phyloP scores from a whole-genome alignment of 2,329 filamentous ascomycete species.

The Ophiostoma quercus region DNA sequence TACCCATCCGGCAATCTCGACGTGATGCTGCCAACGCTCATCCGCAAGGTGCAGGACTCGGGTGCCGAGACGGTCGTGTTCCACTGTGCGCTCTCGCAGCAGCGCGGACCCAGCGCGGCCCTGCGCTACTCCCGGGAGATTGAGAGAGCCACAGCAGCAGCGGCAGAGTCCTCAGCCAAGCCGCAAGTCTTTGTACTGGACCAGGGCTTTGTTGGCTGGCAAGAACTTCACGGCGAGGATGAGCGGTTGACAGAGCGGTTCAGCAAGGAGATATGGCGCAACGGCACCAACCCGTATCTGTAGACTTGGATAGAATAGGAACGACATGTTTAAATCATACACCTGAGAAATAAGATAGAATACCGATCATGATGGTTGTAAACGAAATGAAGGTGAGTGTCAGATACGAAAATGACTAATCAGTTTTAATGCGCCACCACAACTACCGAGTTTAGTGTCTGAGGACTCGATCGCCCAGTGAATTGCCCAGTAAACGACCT shows the following conservation, averaged over 20 bases:
- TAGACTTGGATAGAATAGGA: background rate
- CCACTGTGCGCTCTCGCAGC: slow-evolving; percentile 88
- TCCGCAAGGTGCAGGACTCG: slow-evolving; percentile 69
- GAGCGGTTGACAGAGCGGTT: slow-evolving; percentile 77
- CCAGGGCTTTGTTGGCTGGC: slow-evolving; percentile 82
- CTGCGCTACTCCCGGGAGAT: slow-evolving; percentile 71
- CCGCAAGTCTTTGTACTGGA: slow-evolving; percentile 67
- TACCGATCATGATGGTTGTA: background rate
- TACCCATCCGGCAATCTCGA: slow-evolving; percentile 70
- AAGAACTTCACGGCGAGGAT: slow-evolving; percentile 75
- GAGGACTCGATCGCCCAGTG: background rate
- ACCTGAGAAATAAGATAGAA: too few relatives aligned
- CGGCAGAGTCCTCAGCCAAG: slow-evolving; percentile 26
- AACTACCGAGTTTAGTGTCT: background rate
- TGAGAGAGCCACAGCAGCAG: background rate
- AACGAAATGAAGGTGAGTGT: background rate
- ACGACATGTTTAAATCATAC: too few relatives aligned
- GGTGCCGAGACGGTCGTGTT: slow-evolving; percentile 85
- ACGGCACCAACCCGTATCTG: background rate
- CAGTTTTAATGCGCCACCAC: background rate
- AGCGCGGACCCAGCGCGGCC: slow-evolving; percentile 80
- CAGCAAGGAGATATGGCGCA: slow-evolving; percentile 68
- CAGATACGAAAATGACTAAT: background rate
- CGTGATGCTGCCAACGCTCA: slow-evolving; percentile 71
- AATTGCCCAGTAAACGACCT: background rate